A percentile compares a stretch with the other conserved stretches of the same genome.
Evolutionary conservation across 768 basidiomycete species (phyloP).

Genomic region (Termitomyces sp.): DNA sequence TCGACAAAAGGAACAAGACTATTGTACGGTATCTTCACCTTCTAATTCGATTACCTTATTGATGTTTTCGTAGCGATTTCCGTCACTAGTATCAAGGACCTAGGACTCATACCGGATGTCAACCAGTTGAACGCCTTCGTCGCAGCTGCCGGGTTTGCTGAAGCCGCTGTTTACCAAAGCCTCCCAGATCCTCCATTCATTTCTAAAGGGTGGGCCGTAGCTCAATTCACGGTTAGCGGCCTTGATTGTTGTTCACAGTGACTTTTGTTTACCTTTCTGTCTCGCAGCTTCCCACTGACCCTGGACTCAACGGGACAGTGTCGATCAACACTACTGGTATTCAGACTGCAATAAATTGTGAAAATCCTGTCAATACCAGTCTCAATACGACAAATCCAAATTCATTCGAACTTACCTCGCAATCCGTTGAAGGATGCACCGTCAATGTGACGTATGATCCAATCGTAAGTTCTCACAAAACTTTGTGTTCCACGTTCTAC

Average conservation of each 20-base stretch:
- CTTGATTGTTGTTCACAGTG: background rate
- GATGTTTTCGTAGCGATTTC: conserved; percentile 24
- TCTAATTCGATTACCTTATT: background rate
- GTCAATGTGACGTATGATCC: conserved; percentile 35
- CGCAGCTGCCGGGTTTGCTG: conserved; percentile 56
- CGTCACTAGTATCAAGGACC: conserved; percentile 37
- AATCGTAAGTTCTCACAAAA: conserved; percentile 20
- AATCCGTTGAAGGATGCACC: conserved; percentile 48
- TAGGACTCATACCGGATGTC: conserved; percentile 46
- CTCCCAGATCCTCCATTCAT: conserved; percentile 62
- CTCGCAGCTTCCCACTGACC: conserved; percentile 37
- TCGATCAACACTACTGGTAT: conserved; percentile 51
- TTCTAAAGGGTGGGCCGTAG: conserved; percentile 46
- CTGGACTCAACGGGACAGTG: conserved; percentile 51
- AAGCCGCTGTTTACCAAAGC: conserved; percentile 40
- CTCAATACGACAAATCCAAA: conserved; percentile 18
- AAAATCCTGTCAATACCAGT: conserved; percentile 29
- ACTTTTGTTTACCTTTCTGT: background rate
- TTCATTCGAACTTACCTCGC: conserved; percentile 33
- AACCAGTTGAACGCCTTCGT: conserved; percentile 48
- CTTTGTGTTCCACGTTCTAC: background rate
- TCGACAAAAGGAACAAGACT: conserved; percentile 23
- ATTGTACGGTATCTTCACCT: conserved; percentile 17
- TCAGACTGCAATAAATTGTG: conserved; percentile 45
- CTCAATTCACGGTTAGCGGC: conserved; percentile 45